A percentile compares a stretch with the other conserved stretches of the same genome.
Evolutionary conservation across 768 basidiomycete genomes (phyloP).

Genomic region (Leccinum ochraceum): DNA sequence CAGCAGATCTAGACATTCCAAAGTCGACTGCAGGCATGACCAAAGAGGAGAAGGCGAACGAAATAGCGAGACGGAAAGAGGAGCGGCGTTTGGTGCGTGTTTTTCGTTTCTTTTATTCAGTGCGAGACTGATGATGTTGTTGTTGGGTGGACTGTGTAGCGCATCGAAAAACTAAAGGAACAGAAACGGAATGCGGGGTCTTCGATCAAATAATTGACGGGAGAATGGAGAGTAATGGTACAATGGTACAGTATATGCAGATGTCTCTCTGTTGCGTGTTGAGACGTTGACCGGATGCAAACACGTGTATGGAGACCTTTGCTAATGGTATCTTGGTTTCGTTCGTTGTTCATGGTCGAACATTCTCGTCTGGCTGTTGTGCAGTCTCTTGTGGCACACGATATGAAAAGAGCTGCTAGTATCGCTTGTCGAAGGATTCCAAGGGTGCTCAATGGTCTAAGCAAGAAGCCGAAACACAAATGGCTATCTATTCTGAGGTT

Average conservation of each 20-base stretch:
- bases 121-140: background rate
- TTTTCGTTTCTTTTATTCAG: background rate
- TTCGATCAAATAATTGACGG: background rate
- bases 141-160: slow-evolving; percentile 38
- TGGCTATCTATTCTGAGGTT: no score
- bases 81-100: slow-evolving; percentile 80
- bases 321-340: background rate
- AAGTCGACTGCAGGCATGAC: slow-evolving; percentile 51
- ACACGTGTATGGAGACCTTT: background rate
- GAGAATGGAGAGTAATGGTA: background rate
- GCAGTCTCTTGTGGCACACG: no score
- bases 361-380: no score
- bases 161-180: slow-evolving; percentile 78
- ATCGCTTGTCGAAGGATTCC: no score
- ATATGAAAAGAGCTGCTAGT: no score
- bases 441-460: no score
- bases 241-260: background rate
- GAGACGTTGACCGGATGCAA: background rate
- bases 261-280: background rate
- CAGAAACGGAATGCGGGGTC: slow-evolving; percentile 60
- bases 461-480: no score
- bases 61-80: slow-evolving; percentile 89
- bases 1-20: slow-evolving; percentile 12
- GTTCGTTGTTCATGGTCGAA: no score
- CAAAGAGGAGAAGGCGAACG: slow-evolving; percentile 93